Evolutionary conservation across 768 basidiomycete genomes (phyloP).

Genomic region (Calocybe gangraenosa): DNA sequence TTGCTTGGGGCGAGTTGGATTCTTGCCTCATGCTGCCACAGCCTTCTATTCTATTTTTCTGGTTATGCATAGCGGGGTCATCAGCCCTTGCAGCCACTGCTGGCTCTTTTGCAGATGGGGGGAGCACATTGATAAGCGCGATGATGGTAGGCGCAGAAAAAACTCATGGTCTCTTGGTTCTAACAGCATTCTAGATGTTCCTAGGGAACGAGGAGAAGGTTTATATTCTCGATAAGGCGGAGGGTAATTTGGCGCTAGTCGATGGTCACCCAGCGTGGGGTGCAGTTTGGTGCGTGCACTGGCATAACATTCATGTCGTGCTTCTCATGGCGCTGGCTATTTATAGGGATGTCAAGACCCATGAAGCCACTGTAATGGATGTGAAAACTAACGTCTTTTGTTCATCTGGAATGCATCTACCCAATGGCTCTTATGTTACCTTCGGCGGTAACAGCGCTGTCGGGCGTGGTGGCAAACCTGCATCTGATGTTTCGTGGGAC

Average conservation of each 20-base stretch:
- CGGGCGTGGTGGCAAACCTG: conserved; percentile 39
- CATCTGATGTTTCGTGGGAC: conserved; percentile 53
- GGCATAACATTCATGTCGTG: conserved; percentile 3
- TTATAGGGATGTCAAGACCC: conserved; percentile 63
- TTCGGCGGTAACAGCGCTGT: conserved; percentile 80
- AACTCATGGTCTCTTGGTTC: conserved; percentile 1
- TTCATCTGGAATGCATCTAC: conserved; percentile 77
- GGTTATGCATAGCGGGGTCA: conserved; percentile 20
- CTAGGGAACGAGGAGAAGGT: conserved; percentile 76
- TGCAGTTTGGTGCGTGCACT: conserved; percentile 66
- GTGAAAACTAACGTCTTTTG: conserved; percentile 75
- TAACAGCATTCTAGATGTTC: conserved; percentile 55
- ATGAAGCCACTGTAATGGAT: conserved; percentile 64
- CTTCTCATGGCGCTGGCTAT: background rate
- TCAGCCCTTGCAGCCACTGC: conserved; percentile 23
- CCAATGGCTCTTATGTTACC: conserved; percentile 70
- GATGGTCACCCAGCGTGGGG: conserved; percentile 74
- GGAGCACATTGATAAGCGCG: conserved; percentile 40
- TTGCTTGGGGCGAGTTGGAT: too few relatives aligned
- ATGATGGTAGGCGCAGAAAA: conserved; percentile 40
- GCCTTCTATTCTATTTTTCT: conserved; percentile 20
- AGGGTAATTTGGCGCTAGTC: conserved; percentile 65
- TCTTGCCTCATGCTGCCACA: conserved; percentile 15
- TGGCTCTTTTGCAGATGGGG: conserved; percentile 34
- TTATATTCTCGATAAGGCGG: conserved; percentile 88